Base-by-base conservation (phyloP, 768 basidiomycete species). In the Galerina marginata region DNA sequence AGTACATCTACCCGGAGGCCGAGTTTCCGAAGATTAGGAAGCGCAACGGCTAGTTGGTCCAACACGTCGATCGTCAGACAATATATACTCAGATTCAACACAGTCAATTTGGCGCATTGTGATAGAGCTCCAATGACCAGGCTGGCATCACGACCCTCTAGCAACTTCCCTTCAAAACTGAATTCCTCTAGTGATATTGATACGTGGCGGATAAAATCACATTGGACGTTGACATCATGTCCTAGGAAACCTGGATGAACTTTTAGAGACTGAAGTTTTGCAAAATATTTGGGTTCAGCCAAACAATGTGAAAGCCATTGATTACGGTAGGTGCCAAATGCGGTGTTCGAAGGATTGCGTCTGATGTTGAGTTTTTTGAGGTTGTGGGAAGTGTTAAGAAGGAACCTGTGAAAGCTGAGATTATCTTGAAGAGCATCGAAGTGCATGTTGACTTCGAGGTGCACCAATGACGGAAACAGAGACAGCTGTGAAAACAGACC, bases 301-400 rank as follows among this genome's bases (percentile, higher is more conserved):
- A 14, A 39, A 29, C 58, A 59, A 11, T 42, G 12, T 2, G 40
- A 29, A 39, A 59, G 46, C 49, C 49, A 59, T 45, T 39, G 42
- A 1, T 4, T 33, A 38, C 33, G 23, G 20, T 44, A 59, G 20
- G 20, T 7, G 7, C 16, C 49, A 15, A 42, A 50, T 23, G 48
- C 14, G 20, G 12, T 40, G 38, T 44, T 43, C 16, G 29, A 50
- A 33, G 43, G 51, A 14, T 52, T 51, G 50, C 51, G 44, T 38
- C 36, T 29, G 16, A 47, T 29, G 12, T 16, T 53, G 14, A 59
- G 39, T 16, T 10, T 43, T 43, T 43, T 36, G 43, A 59, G 20
- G 16, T 50, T 59, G 48, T 40, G 58, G 5, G 51, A 59, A 23
- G 40, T 26, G 33, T 59, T 25, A 33, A 44, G 25, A 23, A 59